Conservation (phyloP, 345 rosid genomes). For the Dipteronia sinensis region DNA sequence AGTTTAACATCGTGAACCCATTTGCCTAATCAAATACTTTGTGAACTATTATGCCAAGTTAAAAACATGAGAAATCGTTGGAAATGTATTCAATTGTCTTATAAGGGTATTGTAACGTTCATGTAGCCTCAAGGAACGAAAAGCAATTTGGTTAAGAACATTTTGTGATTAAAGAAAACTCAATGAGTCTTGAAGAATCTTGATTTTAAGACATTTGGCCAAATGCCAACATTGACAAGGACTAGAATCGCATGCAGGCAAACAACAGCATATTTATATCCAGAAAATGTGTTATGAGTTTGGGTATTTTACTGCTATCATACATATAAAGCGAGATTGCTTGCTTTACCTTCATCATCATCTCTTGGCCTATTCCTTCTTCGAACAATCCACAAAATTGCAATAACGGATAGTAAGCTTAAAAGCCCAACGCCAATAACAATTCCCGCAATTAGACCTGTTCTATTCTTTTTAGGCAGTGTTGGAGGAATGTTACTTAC, state of each 20-base stretch:
- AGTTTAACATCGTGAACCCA: neutral
- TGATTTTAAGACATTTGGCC: neutral
- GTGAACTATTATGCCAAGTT: neutral
- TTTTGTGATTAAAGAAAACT: neutral
- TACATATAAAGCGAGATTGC: neutral
- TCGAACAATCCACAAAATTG: slow-evolving; percentile 25
- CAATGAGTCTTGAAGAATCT: neutral
- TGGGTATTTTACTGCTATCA: neutral
- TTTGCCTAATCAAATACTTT: neutral
- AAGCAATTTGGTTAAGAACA: neutral
- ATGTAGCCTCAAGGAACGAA: too few species aligned
- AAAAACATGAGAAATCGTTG: too few species aligned
- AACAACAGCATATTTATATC: neutral
- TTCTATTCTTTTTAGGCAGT: slow-evolving; percentile 18
- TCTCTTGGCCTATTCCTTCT: slow-evolving; percentile 22
- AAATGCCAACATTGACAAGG: neutral
- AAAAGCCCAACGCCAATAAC: slow-evolving; percentile 28
- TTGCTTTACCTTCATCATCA: slow-evolving; percentile 36
- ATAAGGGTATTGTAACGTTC: neutral
- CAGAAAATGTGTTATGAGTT: too few species aligned
- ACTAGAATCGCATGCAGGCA: neutral
- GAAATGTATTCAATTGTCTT: neutral
- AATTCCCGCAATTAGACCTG: slow-evolving; percentile 39
- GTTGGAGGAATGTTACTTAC: slow-evolving; percentile 33
- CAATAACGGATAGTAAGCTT: slow-evolving; percentile 26